phyloP scores from a whole-genome alignment of 441 rosid species.

The Pelargonium myrrhifolium region DNA sequence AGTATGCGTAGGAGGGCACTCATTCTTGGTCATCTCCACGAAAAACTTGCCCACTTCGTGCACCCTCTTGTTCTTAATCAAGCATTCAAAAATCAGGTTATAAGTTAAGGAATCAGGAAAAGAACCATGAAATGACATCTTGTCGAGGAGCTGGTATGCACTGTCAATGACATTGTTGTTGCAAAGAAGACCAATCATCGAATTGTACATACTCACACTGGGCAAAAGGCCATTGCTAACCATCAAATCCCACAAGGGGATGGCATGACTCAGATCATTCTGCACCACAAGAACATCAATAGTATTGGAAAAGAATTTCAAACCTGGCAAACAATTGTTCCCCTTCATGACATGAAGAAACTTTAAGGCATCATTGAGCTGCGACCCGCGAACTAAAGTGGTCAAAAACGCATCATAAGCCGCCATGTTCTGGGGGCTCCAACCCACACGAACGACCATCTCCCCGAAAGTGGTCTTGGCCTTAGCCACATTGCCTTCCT shows the following conservation, averaged over 20 bases:
- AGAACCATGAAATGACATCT: constrained; percentile 42
- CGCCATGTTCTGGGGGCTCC: constrained; percentile 25
- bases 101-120: constrained; percentile 47
- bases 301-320: constrained; percentile 37
- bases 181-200: constrained; percentile 39
- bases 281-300: constrained; percentile 40
- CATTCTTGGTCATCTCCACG: constrained; percentile 50
- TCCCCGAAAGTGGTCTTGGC: constrained; percentile 42
- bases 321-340: constrained; percentile 45
- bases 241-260: constrained; percentile 42
- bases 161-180: constrained; percentile 30
- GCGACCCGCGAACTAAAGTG: constrained; percentile 29
- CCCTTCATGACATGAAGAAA: constrained; percentile 41
- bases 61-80: constrained; percentile 41
- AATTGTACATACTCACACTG: constrained; percentile 40
- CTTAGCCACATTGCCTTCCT: constrained; percentile 39
- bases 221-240: constrained; percentile 34
- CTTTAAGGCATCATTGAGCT: constrained; percentile 35
- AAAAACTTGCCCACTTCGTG: constrained; percentile 35
- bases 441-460: constrained; percentile 40
- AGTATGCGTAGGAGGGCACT: constrained; percentile 36
- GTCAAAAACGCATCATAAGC: constrained; percentile 39
- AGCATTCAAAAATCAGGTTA: constrained; percentile 41
- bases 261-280: constrained; percentile 24
- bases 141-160: constrained; percentile 41